phyloP scores from a whole-genome alignment of 345 rosid species.

The Ceriops zippeliana region DNA sequence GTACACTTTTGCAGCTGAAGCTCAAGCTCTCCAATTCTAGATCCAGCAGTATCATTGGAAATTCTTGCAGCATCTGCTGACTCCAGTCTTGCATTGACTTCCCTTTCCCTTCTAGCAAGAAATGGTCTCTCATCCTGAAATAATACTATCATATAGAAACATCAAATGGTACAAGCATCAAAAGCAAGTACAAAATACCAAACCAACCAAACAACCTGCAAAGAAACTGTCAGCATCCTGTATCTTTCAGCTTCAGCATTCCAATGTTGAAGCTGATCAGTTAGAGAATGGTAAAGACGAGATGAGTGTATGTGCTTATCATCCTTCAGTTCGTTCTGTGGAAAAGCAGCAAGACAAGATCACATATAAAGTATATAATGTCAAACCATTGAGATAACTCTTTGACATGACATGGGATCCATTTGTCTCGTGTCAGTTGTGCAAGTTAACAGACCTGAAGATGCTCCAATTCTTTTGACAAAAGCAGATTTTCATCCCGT shows the following conservation, averaged over 20 bases:
- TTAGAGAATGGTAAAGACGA: slow-evolving; percentile 56
- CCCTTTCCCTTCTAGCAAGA: slow-evolving; percentile 74
- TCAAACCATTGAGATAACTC: slow-evolving; percentile 3
- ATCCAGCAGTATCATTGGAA: slow-evolving; percentile 40
- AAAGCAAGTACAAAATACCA: slow-evolving; percentile 18
- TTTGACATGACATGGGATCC: slow-evolving; percentile 12
- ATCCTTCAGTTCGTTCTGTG: slow-evolving; percentile 75
- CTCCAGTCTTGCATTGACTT: slow-evolving; percentile 59
- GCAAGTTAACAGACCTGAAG: slow-evolving; percentile 52
- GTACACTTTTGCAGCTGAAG: slow-evolving; percentile 67
- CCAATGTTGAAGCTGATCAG: slow-evolving; percentile 81
- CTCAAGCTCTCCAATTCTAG: slow-evolving; percentile 68
- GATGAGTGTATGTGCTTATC: slow-evolving; percentile 68
- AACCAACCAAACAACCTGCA: slow-evolving; percentile 59
- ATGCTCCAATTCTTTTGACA: slow-evolving; percentile 70
- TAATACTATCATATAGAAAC: slow-evolving; percentile 23
- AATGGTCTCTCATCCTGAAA: slow-evolving; percentile 76
- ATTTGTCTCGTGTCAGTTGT: slow-evolving; percentile 14
- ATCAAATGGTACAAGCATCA: slow-evolving; percentile 13
- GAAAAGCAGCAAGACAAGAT: slow-evolving; percentile 17
- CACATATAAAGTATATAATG: slow-evolving; percentile 12
- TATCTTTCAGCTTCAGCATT: slow-evolving; percentile 68
- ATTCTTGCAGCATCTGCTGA: slow-evolving; percentile 60
- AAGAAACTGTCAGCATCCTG: slow-evolving; percentile 52
- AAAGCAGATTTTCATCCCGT: slow-evolving; percentile 53